Conservation (phyloP, 208 protist genomes). For the Blastocrithidia nonstop region DNA sequence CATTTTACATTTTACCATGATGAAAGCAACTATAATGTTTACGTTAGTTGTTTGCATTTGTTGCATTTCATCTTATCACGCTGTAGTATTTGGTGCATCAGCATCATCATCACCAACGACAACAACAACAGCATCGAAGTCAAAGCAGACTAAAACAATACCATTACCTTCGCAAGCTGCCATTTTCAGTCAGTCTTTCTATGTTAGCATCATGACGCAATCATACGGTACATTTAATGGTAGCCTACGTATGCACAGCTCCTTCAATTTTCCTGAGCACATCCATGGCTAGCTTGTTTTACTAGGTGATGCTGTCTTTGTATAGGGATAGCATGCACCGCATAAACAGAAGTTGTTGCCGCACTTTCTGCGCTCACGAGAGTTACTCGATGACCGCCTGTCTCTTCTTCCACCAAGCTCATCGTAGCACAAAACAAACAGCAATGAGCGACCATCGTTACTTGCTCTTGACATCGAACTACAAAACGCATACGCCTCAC, state of each 20-base stretch:
- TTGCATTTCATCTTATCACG: too few species aligned
- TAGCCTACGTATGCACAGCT: constrained; percentile 25
- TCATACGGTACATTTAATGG: constrained; percentile 59
- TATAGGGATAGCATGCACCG: neutral
- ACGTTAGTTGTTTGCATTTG: neutral
- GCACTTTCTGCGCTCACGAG: constrained; percentile 22
- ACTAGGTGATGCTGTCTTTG: constrained; percentile 17
- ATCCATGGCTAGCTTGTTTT: constrained; percentile 57
- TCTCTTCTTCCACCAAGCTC: constrained; percentile 2
- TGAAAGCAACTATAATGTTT: neutral
- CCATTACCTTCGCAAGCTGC: constrained; percentile 25
- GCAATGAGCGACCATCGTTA: constrained; percentile 28
- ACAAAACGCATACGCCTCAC: constrained; percentile 14
- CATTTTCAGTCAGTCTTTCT: constrained; percentile 46
- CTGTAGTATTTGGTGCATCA: neutral
- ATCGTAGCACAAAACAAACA: neutral
- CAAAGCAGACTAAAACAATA: neutral
- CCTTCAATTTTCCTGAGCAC: constrained; percentile 41
- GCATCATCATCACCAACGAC: constrained; percentile 2
- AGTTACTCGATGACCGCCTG: constrained; percentile 13
- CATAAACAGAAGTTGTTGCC: constrained; percentile 11
- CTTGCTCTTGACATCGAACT: constrained; percentile 36
- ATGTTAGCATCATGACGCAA: constrained; percentile 49
- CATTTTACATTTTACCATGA: neutral
- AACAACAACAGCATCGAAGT: neutral